A percentile compares a stretch with the other conserved stretches of the same genome.
These are phyloP conservation scores for Eucalyptus polyanthemos DNA, from an alignment of 345 rosid species.

Conservation along the genomic window DNA sequence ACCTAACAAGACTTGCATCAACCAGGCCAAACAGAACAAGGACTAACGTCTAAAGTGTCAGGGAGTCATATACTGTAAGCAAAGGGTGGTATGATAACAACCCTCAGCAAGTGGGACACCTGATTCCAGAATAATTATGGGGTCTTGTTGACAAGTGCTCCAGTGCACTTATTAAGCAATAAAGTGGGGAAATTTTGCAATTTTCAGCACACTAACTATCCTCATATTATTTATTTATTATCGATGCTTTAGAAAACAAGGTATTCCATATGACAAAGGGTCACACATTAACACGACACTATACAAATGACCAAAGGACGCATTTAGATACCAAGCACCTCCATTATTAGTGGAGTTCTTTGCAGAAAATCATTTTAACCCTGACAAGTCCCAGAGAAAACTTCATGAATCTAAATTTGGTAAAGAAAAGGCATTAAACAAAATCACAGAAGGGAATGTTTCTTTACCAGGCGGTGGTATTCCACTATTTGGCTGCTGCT, in stretches of 20 bases:
- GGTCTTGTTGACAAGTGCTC: neutral
- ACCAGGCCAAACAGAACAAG: neutral
- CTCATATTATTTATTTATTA: neutral
- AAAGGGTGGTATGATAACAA: neutral
- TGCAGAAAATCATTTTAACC: neutral
- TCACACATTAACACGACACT: neutral
- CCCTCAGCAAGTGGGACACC: neutral
- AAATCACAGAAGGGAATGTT: neutral
- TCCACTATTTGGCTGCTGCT: slow-evolving; percentile 39
- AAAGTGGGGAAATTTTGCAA: neutral
- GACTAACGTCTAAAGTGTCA: neutral
- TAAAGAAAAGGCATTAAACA: neutral
- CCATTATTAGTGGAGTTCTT: neutral
- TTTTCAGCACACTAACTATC: neutral
- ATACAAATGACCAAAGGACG: neutral
- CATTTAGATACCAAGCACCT: neutral
- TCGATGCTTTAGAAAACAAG: neutral
- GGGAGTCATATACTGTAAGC: neutral
- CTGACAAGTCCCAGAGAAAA: neutral
- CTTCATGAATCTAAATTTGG: neutral
- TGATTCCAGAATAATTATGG: neutral
- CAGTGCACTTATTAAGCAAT: neutral
- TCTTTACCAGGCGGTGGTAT: slow-evolving; percentile 16
- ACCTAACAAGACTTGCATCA: neutral
- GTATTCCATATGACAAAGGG: neutral